These are phyloP conservation scores for Plasmodium knowlesi DNA, from an alignment of 169 alveolate species.

Conservation along the genomic window DNA sequence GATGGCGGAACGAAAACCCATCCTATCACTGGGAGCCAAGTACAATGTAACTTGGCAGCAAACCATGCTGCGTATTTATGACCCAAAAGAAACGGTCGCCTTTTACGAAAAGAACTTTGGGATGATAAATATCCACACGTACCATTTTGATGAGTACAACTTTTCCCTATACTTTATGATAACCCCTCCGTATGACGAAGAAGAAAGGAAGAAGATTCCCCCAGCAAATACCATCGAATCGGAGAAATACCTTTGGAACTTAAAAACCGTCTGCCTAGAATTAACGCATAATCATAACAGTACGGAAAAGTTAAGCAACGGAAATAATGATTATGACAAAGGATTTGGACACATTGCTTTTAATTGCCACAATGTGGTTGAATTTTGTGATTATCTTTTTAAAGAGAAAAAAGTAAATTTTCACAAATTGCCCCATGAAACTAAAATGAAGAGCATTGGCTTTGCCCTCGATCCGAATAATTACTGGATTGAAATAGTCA, in stretches of 20 bases:
- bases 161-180: constrained; percentile 85
- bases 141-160: constrained; percentile 76
- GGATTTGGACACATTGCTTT: constrained; percentile 89
- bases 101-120: constrained; percentile 85
- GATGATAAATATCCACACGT: constrained; percentile 79
- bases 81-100: constrained; percentile 82
- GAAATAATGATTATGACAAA: constrained; percentile 82
- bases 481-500: constrained; percentile 84
- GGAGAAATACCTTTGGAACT: constrained; percentile 82
- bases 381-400: constrained; percentile 34
- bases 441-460: constrained; percentile 82
- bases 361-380: constrained; percentile 77
- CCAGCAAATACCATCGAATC: constrained; percentile 75
- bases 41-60: constrained; percentile 78
- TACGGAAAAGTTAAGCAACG: constrained; percentile 79
- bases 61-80: constrained; percentile 86
- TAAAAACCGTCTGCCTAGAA: constrained; percentile 80
- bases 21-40: constrained; percentile 19
- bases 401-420: constrained; percentile 75
- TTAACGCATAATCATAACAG: constrained; percentile 83
- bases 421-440: constrained; percentile 85
- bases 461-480: constrained; percentile 87
- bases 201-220: constrained; percentile 69
- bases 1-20: constrained; percentile 5
- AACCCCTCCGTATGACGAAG: constrained; percentile 80